phyloP scores from a whole-genome alignment of 805 yeast species.

The Saccharomycopsis oosterbeekiorum region DNA sequence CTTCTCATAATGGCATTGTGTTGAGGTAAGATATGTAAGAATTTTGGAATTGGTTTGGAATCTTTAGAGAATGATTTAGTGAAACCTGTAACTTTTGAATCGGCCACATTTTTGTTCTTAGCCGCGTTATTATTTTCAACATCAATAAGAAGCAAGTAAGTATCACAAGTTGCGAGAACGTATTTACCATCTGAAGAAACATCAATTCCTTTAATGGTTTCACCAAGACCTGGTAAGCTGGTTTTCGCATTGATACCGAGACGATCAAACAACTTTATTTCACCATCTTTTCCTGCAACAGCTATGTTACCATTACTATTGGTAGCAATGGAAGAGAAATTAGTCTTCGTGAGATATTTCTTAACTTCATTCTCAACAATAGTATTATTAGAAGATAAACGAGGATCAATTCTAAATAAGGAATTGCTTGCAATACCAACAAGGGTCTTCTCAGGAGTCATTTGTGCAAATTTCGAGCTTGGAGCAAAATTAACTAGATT shows the following conservation, averaged over 20 bases:
- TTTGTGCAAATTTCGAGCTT: constrained; percentile 60
- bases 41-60: constrained; percentile 57
- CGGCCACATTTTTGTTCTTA: constrained; percentile 49
- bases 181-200: constrained; percentile 74
- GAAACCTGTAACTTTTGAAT: constrained; percentile 41
- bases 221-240: constrained; percentile 74
- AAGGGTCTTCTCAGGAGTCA: constrained; percentile 64
- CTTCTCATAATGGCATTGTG: constrained; percentile 54
- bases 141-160: constrained; percentile 63
- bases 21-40: constrained; percentile 60
- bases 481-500: constrained; percentile 57
- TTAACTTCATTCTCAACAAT: constrained; percentile 48
- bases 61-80: constrained; percentile 52
- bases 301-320: constrained; percentile 69
- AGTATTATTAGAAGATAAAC: constrained; percentile 43
- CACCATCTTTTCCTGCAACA: constrained; percentile 68
- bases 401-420: constrained; percentile 72
- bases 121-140: constrained; percentile 35
- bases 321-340: constrained; percentile 54
- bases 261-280: constrained; percentile 60
- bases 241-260: constrained; percentile 73
- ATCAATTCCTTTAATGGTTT: constrained; percentile 55
- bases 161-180: constrained; percentile 70
- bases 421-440: constrained; percentile 58
- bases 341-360: constrained; percentile 43